phyloP scores from a whole-genome alignment of 2,329 filamentous ascomycete species.

The Penicillium oxalicum region DNA sequence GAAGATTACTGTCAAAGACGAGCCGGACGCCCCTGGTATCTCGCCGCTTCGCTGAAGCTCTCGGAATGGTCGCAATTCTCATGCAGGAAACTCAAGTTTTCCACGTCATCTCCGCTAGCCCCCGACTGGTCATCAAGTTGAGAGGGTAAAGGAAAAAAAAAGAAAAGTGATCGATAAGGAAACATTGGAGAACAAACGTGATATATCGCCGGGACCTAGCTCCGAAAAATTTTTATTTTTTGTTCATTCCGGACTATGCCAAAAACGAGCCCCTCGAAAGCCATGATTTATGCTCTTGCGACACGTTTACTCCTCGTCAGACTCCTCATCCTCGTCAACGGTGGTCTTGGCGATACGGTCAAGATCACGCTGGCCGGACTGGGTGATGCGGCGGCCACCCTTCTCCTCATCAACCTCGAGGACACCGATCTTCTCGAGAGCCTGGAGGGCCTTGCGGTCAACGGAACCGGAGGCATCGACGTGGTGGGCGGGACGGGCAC shows the following conservation, averaged over 20 bases:
- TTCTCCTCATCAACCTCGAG: slow-evolving; percentile 97
- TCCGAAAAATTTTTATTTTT: slow-evolving; percentile 23
- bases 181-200: slow-evolving; percentile 21
- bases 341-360: slow-evolving; percentile 85
- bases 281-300: slow-evolving; percentile 23
- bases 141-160: slow-evolving; percentile 6
- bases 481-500: slow-evolving; percentile 84
- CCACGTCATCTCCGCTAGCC: slow-evolving; percentile 22
- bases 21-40: slow-evolving; percentile 14
- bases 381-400: slow-evolving; percentile 96
- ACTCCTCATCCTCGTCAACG: slow-evolving; percentile 42
- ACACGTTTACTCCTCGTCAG: slow-evolving; percentile 40
- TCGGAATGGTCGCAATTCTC: slow-evolving; percentile 17
- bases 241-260: slow-evolving; percentile 20
- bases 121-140: slow-evolving; percentile 24
- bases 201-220: slow-evolving; percentile 24
- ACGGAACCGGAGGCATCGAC: slow-evolving; percentile 91
- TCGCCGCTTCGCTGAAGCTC: slow-evolving; percentile 22
- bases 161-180: too few species aligned
- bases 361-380: slow-evolving; percentile 97
- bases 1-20: slow-evolving; percentile 3
- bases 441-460: slow-evolving; percentile 95
- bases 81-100: slow-evolving; percentile 16
- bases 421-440: slow-evolving; percentile 98
- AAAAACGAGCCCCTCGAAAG: slow-evolving; percentile 23